These are phyloP conservation scores for Termitomyces sp. DNA, from an alignment of 1,284 basidiomycete species.

Conservation along the genomic window DNA sequence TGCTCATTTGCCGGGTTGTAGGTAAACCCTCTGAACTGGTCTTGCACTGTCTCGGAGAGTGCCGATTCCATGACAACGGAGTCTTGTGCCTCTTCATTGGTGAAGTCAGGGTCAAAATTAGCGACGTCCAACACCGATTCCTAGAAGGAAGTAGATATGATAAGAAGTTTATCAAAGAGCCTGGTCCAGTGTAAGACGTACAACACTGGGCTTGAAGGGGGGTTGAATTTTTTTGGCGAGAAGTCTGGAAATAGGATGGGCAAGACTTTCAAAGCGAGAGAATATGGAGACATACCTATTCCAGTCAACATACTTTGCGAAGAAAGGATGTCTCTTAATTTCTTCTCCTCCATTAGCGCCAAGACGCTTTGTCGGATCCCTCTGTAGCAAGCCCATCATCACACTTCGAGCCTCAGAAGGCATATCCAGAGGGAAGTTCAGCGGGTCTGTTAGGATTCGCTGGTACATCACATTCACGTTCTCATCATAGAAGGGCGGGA, in stretches of 20 bases:
- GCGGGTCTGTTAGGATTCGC: slow-evolving; percentile 91
- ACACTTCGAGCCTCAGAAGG: slow-evolving; percentile 85
- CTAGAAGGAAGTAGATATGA: slow-evolving; percentile 26
- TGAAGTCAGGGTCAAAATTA: slow-evolving; percentile 95
- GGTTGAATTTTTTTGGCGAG: slow-evolving; percentile 96
- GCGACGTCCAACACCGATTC: slow-evolving; percentile 80
- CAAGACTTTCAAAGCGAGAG: not conserved
- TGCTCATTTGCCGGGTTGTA: slow-evolving; percentile 80
- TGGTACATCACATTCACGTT: slow-evolving; percentile 99
- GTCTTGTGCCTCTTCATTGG: slow-evolving; percentile 88
- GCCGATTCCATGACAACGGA: slow-evolving; percentile 92
- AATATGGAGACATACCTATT: slow-evolving; percentile 40
- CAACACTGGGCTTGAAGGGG: slow-evolving; percentile 96
- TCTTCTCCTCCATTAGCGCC: slow-evolving; percentile 93
- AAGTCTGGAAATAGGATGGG: slow-evolving; percentile 41
- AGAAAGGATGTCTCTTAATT: slow-evolving; percentile 96
- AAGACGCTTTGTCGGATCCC: slow-evolving; percentile 82
- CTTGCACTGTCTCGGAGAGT: slow-evolving; percentile 90
- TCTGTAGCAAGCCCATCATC: slow-evolving; percentile 83
- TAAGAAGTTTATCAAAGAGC: not conserved
- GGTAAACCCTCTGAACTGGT: slow-evolving; percentile 88
- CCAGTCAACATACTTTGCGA: slow-evolving; percentile 93
- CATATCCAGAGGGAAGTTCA: slow-evolving; percentile 92
- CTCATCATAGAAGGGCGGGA: slow-evolving; percentile 98
- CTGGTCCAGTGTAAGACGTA: slow-evolving; percentile 33